Percentiles rank a stretch among this genome's conserved stretches.
Conservation (phyloP, 1,284 basidiomycete genomes). For the Mycosarcoma maydis region DNA sequence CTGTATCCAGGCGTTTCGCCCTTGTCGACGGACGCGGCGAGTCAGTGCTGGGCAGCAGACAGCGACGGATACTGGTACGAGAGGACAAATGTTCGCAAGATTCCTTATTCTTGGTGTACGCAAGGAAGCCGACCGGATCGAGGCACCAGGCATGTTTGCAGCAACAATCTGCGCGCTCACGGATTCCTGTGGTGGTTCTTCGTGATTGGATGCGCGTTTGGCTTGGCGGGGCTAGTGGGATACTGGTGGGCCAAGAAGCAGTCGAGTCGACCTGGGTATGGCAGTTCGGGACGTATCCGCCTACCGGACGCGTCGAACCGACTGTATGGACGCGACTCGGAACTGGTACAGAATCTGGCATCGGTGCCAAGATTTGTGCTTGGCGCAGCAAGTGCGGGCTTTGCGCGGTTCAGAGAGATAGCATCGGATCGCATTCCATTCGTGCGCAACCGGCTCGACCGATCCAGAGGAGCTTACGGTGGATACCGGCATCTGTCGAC, state of each 20-base stretch:
- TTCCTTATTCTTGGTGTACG: constrained; percentile 58
- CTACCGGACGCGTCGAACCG: constrained; percentile 51
- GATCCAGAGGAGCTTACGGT: constrained; percentile 47
- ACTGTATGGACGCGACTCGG: constrained; percentile 69
- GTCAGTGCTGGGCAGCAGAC: constrained; percentile 54
- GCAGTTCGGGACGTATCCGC: constrained; percentile 24
- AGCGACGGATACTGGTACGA: constrained; percentile 65
- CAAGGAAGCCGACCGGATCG: constrained; percentile 60
- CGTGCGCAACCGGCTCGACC: constrained; percentile 20
- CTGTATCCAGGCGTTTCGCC: constrained; percentile 50
- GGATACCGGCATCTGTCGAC: constrained; percentile 60
- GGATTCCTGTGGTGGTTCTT: constrained; percentile 63
- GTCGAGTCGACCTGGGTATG: constrained; percentile 30
- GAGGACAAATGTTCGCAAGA: constrained; percentile 60
- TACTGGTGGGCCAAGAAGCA: constrained; percentile 72
- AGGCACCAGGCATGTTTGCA: constrained; percentile 55
- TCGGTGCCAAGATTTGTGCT: constrained; percentile 39
- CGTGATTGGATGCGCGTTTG: constrained; percentile 51
- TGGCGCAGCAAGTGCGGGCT: constrained; percentile 33
- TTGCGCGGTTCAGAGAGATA: constrained; percentile 38
- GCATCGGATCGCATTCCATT: constrained; percentile 49
- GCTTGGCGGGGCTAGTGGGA: constrained; percentile 48
- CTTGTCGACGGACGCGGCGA: constrained; percentile 35
- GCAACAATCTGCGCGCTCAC: constrained; percentile 40
- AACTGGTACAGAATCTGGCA: constrained; percentile 74